Conservation (phyloP, 2,329 filamentous ascomycete genomes). For the Apiospora kogelbergensis region DNA sequence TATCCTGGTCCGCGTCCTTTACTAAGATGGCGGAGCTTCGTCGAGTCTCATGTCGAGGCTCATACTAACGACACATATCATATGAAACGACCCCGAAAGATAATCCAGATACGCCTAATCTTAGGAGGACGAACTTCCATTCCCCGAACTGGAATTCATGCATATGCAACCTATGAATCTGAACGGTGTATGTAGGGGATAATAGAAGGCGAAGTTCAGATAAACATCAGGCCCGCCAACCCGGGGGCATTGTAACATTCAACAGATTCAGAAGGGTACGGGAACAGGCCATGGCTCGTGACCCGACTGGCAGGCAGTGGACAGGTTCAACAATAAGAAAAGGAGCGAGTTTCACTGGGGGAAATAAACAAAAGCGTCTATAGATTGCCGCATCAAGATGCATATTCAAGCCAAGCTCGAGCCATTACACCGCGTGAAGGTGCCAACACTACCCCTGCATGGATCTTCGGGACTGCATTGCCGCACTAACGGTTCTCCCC, state of each 20-base stretch:
- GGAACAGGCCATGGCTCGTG: not conserved
- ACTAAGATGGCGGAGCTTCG: conserved; percentile 24
- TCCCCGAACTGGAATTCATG: not conserved
- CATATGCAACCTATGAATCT: not conserved
- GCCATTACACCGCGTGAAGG: not conserved
- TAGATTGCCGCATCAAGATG: conserved; percentile 7
- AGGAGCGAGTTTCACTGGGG: not conserved
- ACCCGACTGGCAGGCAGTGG: not conserved
- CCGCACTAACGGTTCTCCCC: not conserved
- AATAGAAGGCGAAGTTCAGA: not conserved
- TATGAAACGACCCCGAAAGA: not conserved
- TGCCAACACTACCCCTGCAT: not conserved
- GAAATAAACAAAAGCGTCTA: not conserved
- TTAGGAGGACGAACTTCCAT: not conserved
- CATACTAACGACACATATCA: not conserved
- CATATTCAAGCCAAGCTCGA: conserved; percentile 4
- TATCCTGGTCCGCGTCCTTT: conserved; percentile 39
- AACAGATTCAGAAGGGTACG: not conserved
- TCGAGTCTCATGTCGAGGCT: not conserved
- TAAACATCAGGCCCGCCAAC: not conserved
- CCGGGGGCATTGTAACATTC: conserved; percentile 2
- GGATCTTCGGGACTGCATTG: conserved; percentile 5
- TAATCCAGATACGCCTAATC: not conserved
- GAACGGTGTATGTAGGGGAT: not conserved
- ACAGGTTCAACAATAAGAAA: conserved; percentile 1